phyloP scores from a whole-genome alignment of 2,329 filamentous ascomycete species.

The Scytalidium sp. region DNA sequence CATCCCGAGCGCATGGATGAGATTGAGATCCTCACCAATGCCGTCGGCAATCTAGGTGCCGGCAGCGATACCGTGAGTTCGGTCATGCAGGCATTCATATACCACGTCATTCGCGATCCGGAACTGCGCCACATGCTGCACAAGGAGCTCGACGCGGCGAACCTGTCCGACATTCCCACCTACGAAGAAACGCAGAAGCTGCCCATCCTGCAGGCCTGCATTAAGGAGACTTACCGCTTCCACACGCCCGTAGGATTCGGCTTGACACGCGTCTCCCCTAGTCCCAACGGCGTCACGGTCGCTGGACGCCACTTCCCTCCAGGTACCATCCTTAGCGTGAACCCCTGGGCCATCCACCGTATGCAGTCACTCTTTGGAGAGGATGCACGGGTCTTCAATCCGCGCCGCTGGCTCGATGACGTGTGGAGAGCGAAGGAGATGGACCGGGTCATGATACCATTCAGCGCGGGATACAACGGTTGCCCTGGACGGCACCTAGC shows the following conservation, averaged over 20 bases:
- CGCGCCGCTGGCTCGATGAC: constrained; percentile 30
- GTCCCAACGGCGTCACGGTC: constrained; percentile 28
- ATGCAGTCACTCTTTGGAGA: constrained; percentile 26
- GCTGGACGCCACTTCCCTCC: constrained; percentile 24
- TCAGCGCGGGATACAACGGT: constrained; percentile 33
- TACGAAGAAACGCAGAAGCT: constrained; percentile 28
- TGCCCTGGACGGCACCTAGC: constrained; percentile 34
- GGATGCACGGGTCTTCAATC: constrained; percentile 29
- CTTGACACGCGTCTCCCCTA: constrained; percentile 21
- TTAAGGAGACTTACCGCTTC: constrained; percentile 34
- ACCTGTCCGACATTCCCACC: constrained; percentile 12
- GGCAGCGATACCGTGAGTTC: constrained; percentile 35
- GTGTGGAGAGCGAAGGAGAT: constrained; percentile 14
- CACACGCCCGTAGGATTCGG: constrained; percentile 29
- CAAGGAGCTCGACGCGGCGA: constrained; percentile 19
- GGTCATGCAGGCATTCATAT: constrained; percentile 32
- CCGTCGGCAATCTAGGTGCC: constrained; percentile 33
- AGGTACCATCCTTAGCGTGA: constrained; percentile 30
- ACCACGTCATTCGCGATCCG: constrained; percentile 29
- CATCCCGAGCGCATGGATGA: constrained; percentile 31
- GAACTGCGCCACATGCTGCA: constrained; percentile 18
- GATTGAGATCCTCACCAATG: constrained; percentile 30
- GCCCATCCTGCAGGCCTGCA: constrained; percentile 32
- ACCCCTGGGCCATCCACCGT: constrained; percentile 33
- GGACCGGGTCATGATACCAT: constrained; percentile 26